Percentiles rank a stretch among this genome's conserved stretches.
Evolutionary conservation across 176 grass and related monocot species (phyloP).

Genomic region (Rhynchospora tenuis): DNA sequence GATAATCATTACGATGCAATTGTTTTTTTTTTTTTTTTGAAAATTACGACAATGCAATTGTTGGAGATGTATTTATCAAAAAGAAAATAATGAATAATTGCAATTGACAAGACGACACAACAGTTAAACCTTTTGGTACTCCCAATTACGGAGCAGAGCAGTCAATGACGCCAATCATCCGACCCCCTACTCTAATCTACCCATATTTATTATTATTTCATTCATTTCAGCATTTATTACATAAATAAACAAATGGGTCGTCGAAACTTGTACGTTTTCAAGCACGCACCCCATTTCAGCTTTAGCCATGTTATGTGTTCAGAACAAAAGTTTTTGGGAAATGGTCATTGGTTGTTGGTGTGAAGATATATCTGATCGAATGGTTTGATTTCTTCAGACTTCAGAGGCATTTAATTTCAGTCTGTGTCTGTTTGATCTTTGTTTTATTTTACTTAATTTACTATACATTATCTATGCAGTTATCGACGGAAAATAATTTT

Average conservation of each 20-base stretch:
- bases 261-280: background rate
- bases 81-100: background rate
- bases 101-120: background rate
- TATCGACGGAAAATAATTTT: too few relatives aligned
- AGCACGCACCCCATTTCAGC: background rate
- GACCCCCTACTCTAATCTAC: background rate
- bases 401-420: background rate
- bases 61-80: too few relatives aligned
- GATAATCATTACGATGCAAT: too few relatives aligned
- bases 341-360: background rate
- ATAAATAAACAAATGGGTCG: background rate
- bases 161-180: slow-evolving; percentile 5
- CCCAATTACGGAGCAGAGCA: background rate
- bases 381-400: background rate
- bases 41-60: too few relatives aligned
- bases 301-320: background rate
- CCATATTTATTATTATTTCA: too few relatives aligned
- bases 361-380: background rate
- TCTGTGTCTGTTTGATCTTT: background rate
- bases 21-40: too few relatives aligned
- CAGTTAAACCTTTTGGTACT: background rate
- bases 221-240: background rate
- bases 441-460: too few relatives aligned
- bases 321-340: background rate
- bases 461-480: too few relatives aligned